Evolutionary conservation across 345 rosid genomes (phyloP), one percentile per base, ranked within the genome.

Genomic region (Boechera stricta): DNA sequence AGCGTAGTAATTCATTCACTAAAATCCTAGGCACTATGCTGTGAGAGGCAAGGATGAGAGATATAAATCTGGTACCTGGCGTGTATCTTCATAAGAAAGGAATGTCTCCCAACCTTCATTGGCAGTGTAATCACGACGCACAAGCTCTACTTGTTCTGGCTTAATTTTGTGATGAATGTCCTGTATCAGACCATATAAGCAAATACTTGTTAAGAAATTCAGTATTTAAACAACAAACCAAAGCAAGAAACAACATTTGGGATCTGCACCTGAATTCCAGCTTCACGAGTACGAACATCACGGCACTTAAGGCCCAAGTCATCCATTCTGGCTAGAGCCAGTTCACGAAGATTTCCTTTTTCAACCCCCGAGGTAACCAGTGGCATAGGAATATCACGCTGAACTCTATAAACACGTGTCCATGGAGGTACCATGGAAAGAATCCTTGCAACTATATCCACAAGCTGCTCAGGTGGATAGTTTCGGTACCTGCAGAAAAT

Each of bases 51-150:
- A 60, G 47, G 28, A 59, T 21, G 58, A 51, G 49, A 48, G 42
- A 49, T 47, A 66, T n/a, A 55, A 39, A 28, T 8, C 51, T 65
- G 44, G 66, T 88, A 93, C 99, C 98, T 93, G 98, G 12, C 79
- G 90, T 32, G 93, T 87, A 87, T 96, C 99, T 84, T 96, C 99
- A 9, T 93, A 93, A 4, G 99, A 96, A 61, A 96, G 87, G 80
- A 96, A 96, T 58, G 96, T 91, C 83, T 96, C 99, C 99, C 99
- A 96, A 60, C 99, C 97, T 84, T 91, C 92, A 82, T 96, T 96
- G 63, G 99, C 99, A 33, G 86, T 89, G 79, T 91, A 96, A 85
- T 96, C 99, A 76, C 98, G 99, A 38, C 99, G 97, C 74, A 93
- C 97, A 79, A 96, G 99, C 85, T 93, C 90, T 69, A 96, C 98